These are phyloP conservation scores for Coccomyxa subellipsoidea DNA, from an alignment of 163 green algal genomes.

Conservation along the genomic window DNA sequence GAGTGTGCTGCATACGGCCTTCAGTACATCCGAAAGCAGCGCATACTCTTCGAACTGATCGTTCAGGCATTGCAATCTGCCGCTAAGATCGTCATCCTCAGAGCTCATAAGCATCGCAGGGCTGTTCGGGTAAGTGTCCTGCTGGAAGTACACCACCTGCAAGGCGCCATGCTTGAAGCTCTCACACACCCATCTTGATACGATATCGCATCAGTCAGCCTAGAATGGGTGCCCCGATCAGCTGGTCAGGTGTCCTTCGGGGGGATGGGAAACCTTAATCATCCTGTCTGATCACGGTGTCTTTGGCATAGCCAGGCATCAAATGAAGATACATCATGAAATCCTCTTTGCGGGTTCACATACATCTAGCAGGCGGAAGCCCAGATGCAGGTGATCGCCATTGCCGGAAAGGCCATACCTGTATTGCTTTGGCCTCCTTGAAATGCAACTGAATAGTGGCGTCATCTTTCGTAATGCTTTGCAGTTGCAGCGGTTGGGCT, in stretches of 20 bases:
- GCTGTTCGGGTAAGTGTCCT: background rate
- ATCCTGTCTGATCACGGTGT: too few species aligned
- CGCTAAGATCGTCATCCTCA: background rate
- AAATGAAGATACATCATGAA: too few species aligned
- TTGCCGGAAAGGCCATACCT: background rate
- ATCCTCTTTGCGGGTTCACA: too few species aligned
- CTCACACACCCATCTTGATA: too few species aligned
- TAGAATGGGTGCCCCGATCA: too few species aligned
- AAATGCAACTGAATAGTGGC: background rate
- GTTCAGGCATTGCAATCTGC: background rate
- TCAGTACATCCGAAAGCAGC: background rate
- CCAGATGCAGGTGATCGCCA: background rate
- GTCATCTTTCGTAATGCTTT: background rate
- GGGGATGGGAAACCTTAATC: too few species aligned
- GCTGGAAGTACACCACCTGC: constrained; percentile 4
- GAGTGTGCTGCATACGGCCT: background rate
- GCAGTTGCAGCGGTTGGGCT: background rate
- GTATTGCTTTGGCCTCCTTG: background rate
- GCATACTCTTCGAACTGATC: constrained; percentile 5
- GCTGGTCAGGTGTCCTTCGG: too few species aligned
- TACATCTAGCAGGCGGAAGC: background rate
- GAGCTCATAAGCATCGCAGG: background rate
- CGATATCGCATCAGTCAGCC: too few species aligned
- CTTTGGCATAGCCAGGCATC: too few species aligned
- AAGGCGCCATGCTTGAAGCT: too few species aligned